Percentiles rank a stretch among this genome's conserved stretches.
Conservation (phyloP, 148 eudicot species). For the Rhododendron molle region DNA sequence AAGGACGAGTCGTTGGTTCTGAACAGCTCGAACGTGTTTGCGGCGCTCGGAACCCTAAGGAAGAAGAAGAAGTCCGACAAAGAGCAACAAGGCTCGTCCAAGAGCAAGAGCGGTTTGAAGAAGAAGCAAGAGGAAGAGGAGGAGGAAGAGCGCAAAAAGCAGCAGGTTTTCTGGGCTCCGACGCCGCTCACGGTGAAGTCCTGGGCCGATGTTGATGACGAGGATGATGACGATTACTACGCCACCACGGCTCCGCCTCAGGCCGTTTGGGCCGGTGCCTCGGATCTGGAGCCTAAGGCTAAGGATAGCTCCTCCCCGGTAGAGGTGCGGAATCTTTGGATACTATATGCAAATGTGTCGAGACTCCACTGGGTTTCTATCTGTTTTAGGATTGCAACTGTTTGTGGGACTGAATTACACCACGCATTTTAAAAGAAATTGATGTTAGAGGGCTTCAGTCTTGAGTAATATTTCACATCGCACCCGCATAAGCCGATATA, state of each 20-base stretch:
- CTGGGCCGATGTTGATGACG: conserved; percentile 98
- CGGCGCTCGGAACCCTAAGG: conserved; percentile 69
- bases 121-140: conserved; percentile 43
- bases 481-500: background rate
- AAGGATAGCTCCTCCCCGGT: conserved; percentile 12
- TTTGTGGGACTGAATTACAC: background rate
- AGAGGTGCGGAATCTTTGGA: conserved; percentile 1
- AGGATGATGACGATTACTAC: conserved; percentile 87
- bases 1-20: conserved; percentile 55
- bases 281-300: background rate
- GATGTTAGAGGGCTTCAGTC: background rate
- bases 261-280: conserved; percentile 45
- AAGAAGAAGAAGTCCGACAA: conserved; percentile 83
- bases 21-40: conserved; percentile 77
- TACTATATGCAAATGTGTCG: background rate
- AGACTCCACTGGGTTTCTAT: background rate
- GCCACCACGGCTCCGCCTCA: conserved; percentile 83
- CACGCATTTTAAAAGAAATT: background rate
- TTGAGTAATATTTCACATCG: background rate
- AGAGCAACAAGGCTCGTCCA: conserved; percentile 37
- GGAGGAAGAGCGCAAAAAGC: conserved; percentile 24
- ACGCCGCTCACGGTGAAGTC: conserved; percentile 62
- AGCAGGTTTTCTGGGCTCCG: conserved; percentile 64
- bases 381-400: background rate
- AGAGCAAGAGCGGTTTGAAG: conserved; percentile 46